Percentiles rank a stretch among this genome's conserved stretches.
Evolutionary conservation across 1,284 basidiomycete species (phyloP).

Genomic region (Irpex sp.): DNA sequence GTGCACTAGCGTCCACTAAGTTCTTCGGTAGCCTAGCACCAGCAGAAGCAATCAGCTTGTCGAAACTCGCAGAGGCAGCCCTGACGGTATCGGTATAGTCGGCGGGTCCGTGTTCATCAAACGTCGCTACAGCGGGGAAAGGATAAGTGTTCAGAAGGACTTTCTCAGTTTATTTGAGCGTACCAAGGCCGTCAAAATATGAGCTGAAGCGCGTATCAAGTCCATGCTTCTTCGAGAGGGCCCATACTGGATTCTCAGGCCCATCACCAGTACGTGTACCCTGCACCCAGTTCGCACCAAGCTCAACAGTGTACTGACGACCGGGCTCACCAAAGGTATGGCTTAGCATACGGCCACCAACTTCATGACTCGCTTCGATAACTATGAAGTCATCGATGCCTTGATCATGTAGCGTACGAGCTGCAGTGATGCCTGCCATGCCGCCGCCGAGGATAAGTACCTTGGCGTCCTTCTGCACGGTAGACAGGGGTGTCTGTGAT

Average conservation of each 20-base stretch:
- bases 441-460: slow-evolving; percentile 62
- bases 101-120: slow-evolving; percentile 42
- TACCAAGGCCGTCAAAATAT: slow-evolving; percentile 47
- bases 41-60: slow-evolving; percentile 37
- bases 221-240: slow-evolving; percentile 56
- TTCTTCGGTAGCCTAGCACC: slow-evolving; percentile 30
- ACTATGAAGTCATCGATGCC: slow-evolving; percentile 61
- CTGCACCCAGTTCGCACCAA: slow-evolving; percentile 73
- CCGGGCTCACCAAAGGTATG: slow-evolving; percentile 38
- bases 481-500: not conserved
- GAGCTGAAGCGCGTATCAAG: slow-evolving; percentile 45
- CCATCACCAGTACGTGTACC: slow-evolving; percentile 54
- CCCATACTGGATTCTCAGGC: slow-evolving; percentile 56
- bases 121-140: slow-evolving; percentile 40
- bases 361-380: slow-evolving; percentile 53
- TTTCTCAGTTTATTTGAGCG: slow-evolving; percentile 17
- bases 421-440: slow-evolving; percentile 63
- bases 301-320: slow-evolving; percentile 45
- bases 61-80: slow-evolving; percentile 35
- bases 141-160: not conserved
- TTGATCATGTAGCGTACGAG: slow-evolving; percentile 52
- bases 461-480: slow-evolving; percentile 21
- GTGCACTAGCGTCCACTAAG: slow-evolving; percentile 45
- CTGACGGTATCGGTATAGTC: slow-evolving; percentile 45
- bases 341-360: slow-evolving; percentile 61